Percentiles rank a stretch among this genome's conserved stretches.
These are phyloP conservation scores for Pestalotiopsis sp. DNA, from an alignment of 2,329 filamentous ascomycete species.

Conservation along the genomic window DNA sequence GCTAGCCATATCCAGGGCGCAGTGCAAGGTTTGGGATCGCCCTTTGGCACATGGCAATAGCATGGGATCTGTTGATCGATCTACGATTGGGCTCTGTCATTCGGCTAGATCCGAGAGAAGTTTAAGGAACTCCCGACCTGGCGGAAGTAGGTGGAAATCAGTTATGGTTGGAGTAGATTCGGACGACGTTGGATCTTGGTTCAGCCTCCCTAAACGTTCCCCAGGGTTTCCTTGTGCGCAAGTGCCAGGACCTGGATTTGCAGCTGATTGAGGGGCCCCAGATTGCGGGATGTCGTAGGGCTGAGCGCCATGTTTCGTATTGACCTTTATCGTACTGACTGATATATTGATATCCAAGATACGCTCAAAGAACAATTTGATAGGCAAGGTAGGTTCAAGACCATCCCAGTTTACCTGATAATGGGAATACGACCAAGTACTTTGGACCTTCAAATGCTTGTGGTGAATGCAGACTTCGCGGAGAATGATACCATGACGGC, in stretches of 20 bases:
- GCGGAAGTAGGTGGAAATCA: neutral
- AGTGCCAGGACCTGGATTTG: neutral
- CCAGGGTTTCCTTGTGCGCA: neutral
- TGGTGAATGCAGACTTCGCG: too few relatives aligned
- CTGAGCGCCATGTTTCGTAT: too few relatives aligned
- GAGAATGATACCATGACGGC: too few relatives aligned
- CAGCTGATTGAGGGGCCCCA: neutral
- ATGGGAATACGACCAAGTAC: too few relatives aligned
- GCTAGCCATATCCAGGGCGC: neutral
- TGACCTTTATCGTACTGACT: too few relatives aligned
- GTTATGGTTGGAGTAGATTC: neutral
- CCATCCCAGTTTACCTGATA: too few relatives aligned
- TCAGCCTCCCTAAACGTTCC: neutral
- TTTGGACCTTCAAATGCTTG: too few relatives aligned
- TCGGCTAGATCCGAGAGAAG: slow-evolving; percentile 4
- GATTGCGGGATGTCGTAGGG: neutral
- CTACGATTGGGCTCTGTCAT: neutral
- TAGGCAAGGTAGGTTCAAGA: too few relatives aligned
- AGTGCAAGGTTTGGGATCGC: neutral
- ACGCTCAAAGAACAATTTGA: too few relatives aligned
- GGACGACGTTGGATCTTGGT: neutral
- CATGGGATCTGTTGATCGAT: neutral
- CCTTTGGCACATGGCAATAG: neutral
- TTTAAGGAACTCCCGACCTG: neutral
- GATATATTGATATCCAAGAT: too few relatives aligned